Evolutionary conservation across 179 eudicot genomes (phyloP), one percentile per base, ranked within the genome.

Genomic region (Gypsophila paniculata): DNA sequence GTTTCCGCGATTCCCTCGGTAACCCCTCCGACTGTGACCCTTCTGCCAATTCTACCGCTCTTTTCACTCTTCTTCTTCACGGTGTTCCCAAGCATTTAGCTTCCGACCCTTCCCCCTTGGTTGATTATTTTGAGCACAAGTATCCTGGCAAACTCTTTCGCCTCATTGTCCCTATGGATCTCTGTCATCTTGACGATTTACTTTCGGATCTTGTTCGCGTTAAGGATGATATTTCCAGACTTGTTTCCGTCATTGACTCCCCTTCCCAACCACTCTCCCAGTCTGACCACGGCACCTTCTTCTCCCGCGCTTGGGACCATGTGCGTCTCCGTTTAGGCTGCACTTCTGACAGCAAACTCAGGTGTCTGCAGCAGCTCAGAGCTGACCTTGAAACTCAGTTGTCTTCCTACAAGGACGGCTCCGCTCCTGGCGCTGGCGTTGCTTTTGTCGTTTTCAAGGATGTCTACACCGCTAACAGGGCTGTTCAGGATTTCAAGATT

Each of bases 361-460:
- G 88, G 77, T 85, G 83, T 63, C 82, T 94, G 83, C 97, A 91
- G 77, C 97, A 91, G 81, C 61, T 79, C 80, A 84, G 96, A 74
- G 96, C 97, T 61, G 94, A 91, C 69, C 83, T 94, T 55, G 96
- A 91, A 86, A 81, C 81, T 74, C 97, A 91, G 73, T 80, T 94
- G 87, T 90, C 92, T 4, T 90, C 92, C 13, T 94, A 91, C 78
- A 91, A 86, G 77, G 96, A 88, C 71, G 94, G 94, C 3, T 82
- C 82, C 29, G 99, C 94, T 3, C 89, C 82, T 9, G 99, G 99
- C 13, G 99, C 97, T 8, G 97, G 97, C 44, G 96, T 89, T 72
- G 96, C 97, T 38, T 94, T 94, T 73, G 96, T 94, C 71, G 94
- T 94, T 34, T 94, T 94, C 72, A 89, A 89, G 88, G 99, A 94